These are phyloP conservation scores for Lichenothelia convexa DNA, from an alignment of 495 filamentous ascomycete genomes.

Conservation along the genomic window DNA sequence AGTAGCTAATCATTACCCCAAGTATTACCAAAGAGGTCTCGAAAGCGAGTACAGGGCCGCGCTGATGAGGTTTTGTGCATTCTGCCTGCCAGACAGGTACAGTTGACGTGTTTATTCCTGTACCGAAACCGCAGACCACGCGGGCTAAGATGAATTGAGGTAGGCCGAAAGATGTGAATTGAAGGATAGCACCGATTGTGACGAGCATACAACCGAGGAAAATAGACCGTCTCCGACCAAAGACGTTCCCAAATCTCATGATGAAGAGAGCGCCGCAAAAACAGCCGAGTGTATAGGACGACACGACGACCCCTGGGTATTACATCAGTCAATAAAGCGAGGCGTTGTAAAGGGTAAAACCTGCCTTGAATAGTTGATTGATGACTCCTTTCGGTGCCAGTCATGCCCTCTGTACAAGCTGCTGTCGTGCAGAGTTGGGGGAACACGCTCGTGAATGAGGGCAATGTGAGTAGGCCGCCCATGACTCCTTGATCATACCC, in stretches of 20 bases:
- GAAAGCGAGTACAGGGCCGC: conserved; percentile 20
- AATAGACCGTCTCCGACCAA: conserved; percentile 43
- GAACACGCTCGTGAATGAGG: conserved; percentile 7
- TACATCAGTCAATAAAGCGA: conserved; percentile 7
- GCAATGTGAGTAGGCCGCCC: conserved; percentile 10
- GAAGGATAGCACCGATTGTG: conserved; percentile 10
- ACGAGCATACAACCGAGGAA: conserved; percentile 12
- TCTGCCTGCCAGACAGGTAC: conserved; percentile 66
- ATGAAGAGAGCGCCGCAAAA: conserved; percentile 50
- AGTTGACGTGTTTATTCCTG: conserved; percentile 42
- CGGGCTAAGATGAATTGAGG: conserved; percentile 13
- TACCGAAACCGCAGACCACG: conserved; percentile 20
- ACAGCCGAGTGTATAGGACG: conserved; percentile 19
- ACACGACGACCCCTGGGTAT: conserved; percentile 1
- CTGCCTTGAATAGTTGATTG: conserved; percentile 6
- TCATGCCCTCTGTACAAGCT: not conserved
- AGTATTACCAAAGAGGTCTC: conserved; percentile 20
- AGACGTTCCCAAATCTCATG: conserved; percentile 52
- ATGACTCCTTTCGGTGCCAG: conserved; percentile 4
- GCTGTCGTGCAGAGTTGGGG: conserved; percentile 6
- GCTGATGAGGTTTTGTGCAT: conserved; percentile 47
- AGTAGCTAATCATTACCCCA: conserved; percentile 22
- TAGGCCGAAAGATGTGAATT: conserved; percentile 10
- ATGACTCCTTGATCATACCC: conserved; percentile 15
- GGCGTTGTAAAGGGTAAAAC: not conserved